Evolutionary conservation across 1,284 basidiomycete genomes (phyloP).

Genomic region (Leccinum holopus): DNA sequence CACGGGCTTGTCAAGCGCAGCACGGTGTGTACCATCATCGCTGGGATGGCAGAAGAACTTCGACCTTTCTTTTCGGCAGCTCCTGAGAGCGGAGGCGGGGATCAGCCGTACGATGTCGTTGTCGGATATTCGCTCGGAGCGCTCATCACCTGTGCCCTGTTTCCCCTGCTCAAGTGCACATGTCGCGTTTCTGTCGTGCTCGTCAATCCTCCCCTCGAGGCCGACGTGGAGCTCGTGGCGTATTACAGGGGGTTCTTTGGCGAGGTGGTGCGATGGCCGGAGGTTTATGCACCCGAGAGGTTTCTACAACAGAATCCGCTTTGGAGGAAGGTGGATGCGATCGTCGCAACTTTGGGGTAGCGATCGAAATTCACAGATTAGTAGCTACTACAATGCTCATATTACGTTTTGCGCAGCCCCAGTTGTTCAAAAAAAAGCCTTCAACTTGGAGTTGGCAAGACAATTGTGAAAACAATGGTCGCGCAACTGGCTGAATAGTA

Average conservation of each 20-base stretch:
- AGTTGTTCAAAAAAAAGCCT: no score
- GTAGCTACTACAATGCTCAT: no score
- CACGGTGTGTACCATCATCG: constrained; percentile 18
- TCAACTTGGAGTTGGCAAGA: no score
- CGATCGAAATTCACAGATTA: no score
- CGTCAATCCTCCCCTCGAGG: constrained; percentile 18
- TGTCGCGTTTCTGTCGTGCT: constrained; percentile 13
- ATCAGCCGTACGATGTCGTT: constrained; percentile 8
- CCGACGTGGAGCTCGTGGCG: background rate
- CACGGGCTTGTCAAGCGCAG: constrained; percentile 18
- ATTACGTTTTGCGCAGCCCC: no score
- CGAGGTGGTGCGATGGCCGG: background rate
- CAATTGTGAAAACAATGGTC: no score
- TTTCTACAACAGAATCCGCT: background rate
- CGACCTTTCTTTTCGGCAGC: constrained; percentile 7
- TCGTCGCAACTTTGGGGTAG: background rate
- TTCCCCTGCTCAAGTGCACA: constrained; percentile 6
- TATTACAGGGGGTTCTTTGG: background rate
- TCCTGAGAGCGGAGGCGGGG: background rate
- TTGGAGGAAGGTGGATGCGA: constrained; percentile 5
- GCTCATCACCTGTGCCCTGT: constrained; percentile 7
- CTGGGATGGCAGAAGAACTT: constrained; percentile 14
- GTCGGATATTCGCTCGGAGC: constrained; percentile 27
- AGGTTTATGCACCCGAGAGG: background rate
- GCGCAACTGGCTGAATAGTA: no score